Evolutionary conservation across 192 early-diverging fungal genomes (phyloP).

Genomic region (Dissophora globulifera): DNA sequence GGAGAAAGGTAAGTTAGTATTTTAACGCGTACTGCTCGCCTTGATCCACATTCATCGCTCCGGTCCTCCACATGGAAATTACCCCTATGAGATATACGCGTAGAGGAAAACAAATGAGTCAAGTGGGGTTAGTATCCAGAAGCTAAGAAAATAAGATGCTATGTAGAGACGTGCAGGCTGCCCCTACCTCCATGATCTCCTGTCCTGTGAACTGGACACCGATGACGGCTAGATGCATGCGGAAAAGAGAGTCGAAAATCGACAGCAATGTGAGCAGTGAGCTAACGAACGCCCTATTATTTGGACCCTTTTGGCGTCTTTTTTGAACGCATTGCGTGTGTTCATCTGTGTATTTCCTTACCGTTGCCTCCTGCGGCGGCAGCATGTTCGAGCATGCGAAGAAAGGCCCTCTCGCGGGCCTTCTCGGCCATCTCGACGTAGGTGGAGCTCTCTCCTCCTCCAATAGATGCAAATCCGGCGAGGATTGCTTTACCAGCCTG

Average conservation of each 20-base stretch:
- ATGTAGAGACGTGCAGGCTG: not conserved
- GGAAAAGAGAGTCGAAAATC: not conserved
- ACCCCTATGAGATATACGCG: conserved; percentile 11
- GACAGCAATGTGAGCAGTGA: not conserved
- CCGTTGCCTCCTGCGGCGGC: conserved; percentile 47
- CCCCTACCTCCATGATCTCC: conserved; percentile 39
- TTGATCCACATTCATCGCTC: not conserved
- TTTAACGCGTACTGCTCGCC: not conserved
- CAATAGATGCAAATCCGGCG: conserved; percentile 29
- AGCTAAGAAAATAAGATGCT: too few species aligned
- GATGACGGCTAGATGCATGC: conserved; percentile 23
- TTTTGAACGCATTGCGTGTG: too few species aligned
- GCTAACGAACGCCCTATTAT: not conserved
- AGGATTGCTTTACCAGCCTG: conserved; percentile 38
- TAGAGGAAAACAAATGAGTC: not conserved
- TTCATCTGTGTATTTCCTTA: too few species aligned
- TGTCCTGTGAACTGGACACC: conserved; percentile 47
- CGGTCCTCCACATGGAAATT: too few species aligned
- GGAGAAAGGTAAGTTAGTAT: not conserved
- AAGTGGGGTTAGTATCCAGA: not conserved
- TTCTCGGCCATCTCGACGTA: conserved; percentile 52
- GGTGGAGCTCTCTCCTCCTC: conserved; percentile 45
- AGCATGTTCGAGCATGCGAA: conserved; percentile 44
- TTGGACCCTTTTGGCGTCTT: too few species aligned
- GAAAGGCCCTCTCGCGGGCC: conserved; percentile 45